These are phyloP conservation scores for Brassica nigra DNA, from an alignment of 345 rosid species.

Conservation along the genomic window DNA sequence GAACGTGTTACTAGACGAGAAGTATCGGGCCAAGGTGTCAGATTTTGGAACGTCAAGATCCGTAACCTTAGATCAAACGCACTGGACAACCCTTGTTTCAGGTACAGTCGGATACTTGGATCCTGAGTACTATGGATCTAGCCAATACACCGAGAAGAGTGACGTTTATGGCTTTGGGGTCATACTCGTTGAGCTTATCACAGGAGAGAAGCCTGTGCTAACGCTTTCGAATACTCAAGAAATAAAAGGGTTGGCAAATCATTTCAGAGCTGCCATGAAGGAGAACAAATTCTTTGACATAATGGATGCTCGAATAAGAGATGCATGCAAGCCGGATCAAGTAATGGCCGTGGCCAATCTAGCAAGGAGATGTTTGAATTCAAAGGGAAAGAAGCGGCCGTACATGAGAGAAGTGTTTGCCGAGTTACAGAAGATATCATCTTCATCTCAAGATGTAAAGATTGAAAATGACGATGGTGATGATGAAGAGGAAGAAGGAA, in stretches of 20 bases:
- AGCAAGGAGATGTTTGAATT: neutral
- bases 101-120: slow-evolving; percentile 5
- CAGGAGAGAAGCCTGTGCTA: neutral
- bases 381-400: neutral
- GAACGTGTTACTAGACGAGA: neutral
- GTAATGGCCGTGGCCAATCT: neutral
- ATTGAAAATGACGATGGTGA: slow-evolving; percentile 1
- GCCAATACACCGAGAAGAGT: neutral
- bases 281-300: neutral
- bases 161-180: neutral
- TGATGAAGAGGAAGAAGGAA: slow-evolving; percentile 1
- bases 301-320: neutral
- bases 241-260: neutral
- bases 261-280: neutral
- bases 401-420: neutral
- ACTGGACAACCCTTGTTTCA: neutral
- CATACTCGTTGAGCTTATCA: neutral
- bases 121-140: neutral
- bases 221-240: neutral
- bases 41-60: neutral
- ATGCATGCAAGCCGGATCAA: neutral
- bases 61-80: neutral
- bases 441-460: slow-evolving; percentile 9
- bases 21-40: neutral
- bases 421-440: slow-evolving; percentile 19